A percentile compares a stretch with the other conserved stretches of the same genome.
phyloP scores from a whole-genome alignment of 1,284 basidiomycete species.

The Cystobasidium pallidum region DNA sequence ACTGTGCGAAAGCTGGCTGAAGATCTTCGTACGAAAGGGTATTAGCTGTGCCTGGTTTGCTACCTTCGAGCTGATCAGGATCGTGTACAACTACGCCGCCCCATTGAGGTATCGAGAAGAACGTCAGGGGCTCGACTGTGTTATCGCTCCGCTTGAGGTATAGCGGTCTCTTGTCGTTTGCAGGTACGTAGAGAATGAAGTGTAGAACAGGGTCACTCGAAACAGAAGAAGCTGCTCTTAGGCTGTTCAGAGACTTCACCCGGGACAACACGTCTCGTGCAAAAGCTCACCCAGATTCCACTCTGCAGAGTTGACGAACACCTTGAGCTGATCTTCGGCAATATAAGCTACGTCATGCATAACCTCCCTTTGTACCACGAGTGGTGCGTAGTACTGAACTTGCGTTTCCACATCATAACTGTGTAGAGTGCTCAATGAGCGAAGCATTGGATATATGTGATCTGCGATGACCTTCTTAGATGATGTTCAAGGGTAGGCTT shows the following conservation, averaged over 20 bases:
- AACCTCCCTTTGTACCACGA: conserved; percentile 67
- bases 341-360: conserved; percentile 60
- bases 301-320: conserved; percentile 93
- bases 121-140: conserved; percentile 61
- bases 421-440: conserved; percentile 69
- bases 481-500: background rate
- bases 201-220: conserved; percentile 91
- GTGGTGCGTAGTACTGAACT: conserved; percentile 85
- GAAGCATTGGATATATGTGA: conserved; percentile 69
- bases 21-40: conserved; percentile 57
- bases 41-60: conserved; percentile 49
- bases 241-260: background rate
- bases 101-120: conserved; percentile 94
- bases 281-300: conserved; percentile 81
- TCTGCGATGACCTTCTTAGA: conserved; percentile 59
- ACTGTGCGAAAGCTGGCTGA: conserved; percentile 67
- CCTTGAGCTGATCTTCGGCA: conserved; percentile 76
- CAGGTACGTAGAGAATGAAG: conserved; percentile 88
- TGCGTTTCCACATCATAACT: conserved; percentile 93
- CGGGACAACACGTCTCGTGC: background rate
- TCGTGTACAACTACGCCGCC: conserved; percentile 80
- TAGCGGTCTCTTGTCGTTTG: conserved; percentile 69
- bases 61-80: conserved; percentile 50
- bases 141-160: conserved; percentile 65
- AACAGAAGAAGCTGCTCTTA: conserved; percentile 68